These are phyloP conservation scores for Fraxinus sp. DNA, from an alignment of 305 asterid species.

Conservation along the genomic window DNA sequence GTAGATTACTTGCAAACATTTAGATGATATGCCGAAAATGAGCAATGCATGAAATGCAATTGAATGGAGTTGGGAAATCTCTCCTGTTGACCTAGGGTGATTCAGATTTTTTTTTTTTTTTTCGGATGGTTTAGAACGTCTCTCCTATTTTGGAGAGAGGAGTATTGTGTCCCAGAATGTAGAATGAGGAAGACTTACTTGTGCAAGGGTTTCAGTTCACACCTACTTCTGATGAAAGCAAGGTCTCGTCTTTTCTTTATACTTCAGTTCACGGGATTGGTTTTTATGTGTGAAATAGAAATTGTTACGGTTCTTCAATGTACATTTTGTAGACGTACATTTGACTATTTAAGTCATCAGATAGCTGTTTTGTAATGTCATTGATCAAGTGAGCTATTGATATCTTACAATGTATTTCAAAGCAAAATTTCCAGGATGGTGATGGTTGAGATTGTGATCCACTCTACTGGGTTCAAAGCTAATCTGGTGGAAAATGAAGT, in stretches of 20 bases:
- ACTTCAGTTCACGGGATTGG: not conserved
- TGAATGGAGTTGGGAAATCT: not conserved
- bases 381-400: not conserved
- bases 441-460: not conserved
- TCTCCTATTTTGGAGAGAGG: not conserved
- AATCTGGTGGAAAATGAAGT: not conserved
- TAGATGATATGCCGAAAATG: not conserved
- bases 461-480: not conserved
- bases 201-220: not conserved
- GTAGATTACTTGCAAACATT: not conserved
- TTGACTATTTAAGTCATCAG: not conserved
- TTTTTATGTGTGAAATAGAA: not conserved
- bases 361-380: not conserved
- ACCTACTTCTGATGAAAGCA: not conserved
- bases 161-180: not conserved
- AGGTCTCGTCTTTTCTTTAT: not conserved
- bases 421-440: not conserved
- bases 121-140: not conserved
- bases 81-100: not conserved
- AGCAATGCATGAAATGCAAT: not conserved
- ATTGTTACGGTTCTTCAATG: not conserved
- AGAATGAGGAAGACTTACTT: not conserved
- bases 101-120: not conserved
- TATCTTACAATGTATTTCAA: not conserved
- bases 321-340: not conserved